phyloP scores from a whole-genome alignment of 2,329 filamentous ascomycete species.

The Diaporthe caulivora region DNA sequence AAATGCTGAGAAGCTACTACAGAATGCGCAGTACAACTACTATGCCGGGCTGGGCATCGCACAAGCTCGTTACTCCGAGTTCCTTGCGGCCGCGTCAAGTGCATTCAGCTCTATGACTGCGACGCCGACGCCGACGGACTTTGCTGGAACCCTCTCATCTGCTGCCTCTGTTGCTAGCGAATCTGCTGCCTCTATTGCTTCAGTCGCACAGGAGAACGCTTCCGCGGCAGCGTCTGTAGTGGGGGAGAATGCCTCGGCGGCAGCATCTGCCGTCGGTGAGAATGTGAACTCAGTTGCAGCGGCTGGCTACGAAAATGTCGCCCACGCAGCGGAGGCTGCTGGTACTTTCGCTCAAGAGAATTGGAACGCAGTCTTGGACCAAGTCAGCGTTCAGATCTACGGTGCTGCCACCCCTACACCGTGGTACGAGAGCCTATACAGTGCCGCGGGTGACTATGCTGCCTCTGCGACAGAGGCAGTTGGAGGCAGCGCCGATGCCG shows the following conservation, averaged over 20 bases:
- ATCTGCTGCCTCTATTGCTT: slow-evolving; percentile 54
- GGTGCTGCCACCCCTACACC: slow-evolving; percentile 72
- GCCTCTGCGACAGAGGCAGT: slow-evolving; percentile 66
- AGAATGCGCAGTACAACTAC: slow-evolving; percentile 75
- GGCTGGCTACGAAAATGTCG: slow-evolving; percentile 39
- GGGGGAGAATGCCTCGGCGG: slow-evolving; percentile 61
- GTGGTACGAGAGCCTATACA: slow-evolving; percentile 63
- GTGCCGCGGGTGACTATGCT: slow-evolving; percentile 66
- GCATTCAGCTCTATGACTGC: slow-evolving; percentile 72
- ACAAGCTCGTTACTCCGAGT: slow-evolving; percentile 82
- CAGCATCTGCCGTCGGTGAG: slow-evolving; percentile 53
- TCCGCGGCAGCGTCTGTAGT: slow-evolving; percentile 53
- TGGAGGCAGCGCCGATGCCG: slow-evolving; percentile 51
- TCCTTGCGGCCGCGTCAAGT: slow-evolving; percentile 77
- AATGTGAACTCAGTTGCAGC: slow-evolving; percentile 50
- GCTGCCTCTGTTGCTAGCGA: slow-evolving; percentile 59
- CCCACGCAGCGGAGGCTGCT: slow-evolving; percentile 41
- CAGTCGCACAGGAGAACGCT: slow-evolving; percentile 52
- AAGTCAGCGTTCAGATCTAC: slow-evolving; percentile 78
- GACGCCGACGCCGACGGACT: slow-evolving; percentile 69
- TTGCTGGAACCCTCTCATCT: slow-evolving; percentile 62
- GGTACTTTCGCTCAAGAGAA: slow-evolving; percentile 58
- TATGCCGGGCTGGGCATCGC: slow-evolving; percentile 84
- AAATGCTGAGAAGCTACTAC: slow-evolving; percentile 68
- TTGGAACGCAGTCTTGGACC: slow-evolving; percentile 73